These are phyloP conservation scores for Ulmus americana DNA, from an alignment of 331 rosid species.

Conservation along the genomic window DNA sequence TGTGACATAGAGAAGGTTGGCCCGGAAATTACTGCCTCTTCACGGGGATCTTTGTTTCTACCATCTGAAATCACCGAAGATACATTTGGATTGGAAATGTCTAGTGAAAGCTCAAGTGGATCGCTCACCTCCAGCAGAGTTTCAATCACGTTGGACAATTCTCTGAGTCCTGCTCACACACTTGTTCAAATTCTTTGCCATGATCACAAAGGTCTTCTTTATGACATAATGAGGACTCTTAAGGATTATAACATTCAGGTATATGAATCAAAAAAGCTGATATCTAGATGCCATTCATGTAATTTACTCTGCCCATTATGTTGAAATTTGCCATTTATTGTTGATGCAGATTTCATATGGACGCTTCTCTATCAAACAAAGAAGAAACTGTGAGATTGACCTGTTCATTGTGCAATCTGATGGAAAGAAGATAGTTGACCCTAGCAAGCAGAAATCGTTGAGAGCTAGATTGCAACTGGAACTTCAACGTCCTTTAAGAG, in stretches of 20 bases:
- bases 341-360: conserved; percentile 84
- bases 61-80: conserved; percentile 61
- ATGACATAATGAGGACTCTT: conserved; percentile 89
- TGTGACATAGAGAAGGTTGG: conserved; percentile 66
- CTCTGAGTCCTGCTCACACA: conserved; percentile 82
- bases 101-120: conserved; percentile 35
- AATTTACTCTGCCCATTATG: not conserved
- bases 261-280: conserved; percentile 4
- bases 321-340: conserved; percentile 2
- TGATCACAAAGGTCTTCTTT: conserved; percentile 91
- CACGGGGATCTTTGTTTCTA: conserved; percentile 56
- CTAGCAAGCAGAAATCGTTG: conserved; percentile 61
- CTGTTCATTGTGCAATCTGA: conserved; percentile 86
- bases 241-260: conserved; percentile 93
- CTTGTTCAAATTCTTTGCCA: conserved; percentile 80
- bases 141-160: conserved; percentile 60
- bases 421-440: conserved; percentile 80
- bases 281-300: not conserved
- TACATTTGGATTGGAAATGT: conserved; percentile 42
- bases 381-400: conserved; percentile 74
- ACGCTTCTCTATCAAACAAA: conserved; percentile 50
- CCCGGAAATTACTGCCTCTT: conserved; percentile 48
- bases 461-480: conserved; percentile 60
- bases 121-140: conserved; percentile 40
- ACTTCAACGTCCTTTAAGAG: conserved; percentile 72